Evolutionary conservation across 768 basidiomycete species (phyloP).

Genomic region (Tricholoma furcatifolium): DNA sequence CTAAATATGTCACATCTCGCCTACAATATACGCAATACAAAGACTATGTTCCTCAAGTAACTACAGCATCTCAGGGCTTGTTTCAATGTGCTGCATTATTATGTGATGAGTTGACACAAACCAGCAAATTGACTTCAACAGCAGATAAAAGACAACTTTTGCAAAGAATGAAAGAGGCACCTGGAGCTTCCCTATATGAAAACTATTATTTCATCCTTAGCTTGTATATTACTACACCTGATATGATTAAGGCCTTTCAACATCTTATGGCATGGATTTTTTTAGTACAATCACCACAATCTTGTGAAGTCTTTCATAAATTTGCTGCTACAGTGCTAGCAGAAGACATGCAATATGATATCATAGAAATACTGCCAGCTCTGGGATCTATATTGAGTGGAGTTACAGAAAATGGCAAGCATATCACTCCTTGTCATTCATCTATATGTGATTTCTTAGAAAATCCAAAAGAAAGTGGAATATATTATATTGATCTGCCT

Average conservation of each 20-base stretch:
- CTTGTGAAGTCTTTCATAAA: no score
- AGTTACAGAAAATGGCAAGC: not conserved
- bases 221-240: not conserved
- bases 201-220: not conserved
- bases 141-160: not conserved
- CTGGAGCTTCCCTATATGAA: not conserved
- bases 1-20: not conserved
- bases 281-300: no score
- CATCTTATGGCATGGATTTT: no score
- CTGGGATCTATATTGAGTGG: not conserved
- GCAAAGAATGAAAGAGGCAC: not conserved
- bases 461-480: not conserved
- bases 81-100: not conserved
- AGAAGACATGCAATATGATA: not conserved
- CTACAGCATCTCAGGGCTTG: not conserved
- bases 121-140: not conserved
- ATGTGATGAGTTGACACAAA: not conserved
- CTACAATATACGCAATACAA: not conserved
- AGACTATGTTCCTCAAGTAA: not conserved
- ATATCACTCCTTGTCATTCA: not conserved
- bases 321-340: not conserved
- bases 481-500: not conserved
- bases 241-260: no score
- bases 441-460: not conserved
- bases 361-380: not conserved